phyloP scores from a whole-genome alignment of 331 rosid genomes.

The Rosa hybrid region DNA sequence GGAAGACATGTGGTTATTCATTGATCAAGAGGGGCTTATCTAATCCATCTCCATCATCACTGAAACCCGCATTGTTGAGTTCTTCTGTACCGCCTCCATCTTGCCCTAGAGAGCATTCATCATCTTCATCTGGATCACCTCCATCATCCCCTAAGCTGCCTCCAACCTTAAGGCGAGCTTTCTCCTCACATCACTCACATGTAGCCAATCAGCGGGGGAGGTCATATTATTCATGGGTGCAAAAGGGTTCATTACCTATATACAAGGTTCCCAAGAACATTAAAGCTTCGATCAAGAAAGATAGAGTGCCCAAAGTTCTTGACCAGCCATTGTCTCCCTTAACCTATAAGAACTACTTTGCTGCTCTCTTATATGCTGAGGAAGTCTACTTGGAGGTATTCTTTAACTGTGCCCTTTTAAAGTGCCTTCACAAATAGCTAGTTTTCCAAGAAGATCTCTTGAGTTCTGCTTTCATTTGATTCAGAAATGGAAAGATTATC shows the following conservation, averaged over 20 bases:
- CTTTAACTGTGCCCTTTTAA: not conserved
- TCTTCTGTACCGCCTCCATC: not conserved
- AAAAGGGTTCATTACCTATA: constrained; percentile 22
- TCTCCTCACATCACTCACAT: not conserved
- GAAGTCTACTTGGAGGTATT: constrained; percentile 37
- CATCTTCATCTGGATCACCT: not conserved
- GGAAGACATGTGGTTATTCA: not conserved
- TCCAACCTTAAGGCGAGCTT: constrained; percentile 13
- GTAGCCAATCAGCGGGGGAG: not conserved
- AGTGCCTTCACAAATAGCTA: not conserved
- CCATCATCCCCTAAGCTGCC: constrained; percentile 17
- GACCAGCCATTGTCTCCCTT: constrained; percentile 24
- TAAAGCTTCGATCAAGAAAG: constrained; percentile 30
- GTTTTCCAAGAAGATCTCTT: not conserved
- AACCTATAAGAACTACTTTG: constrained; percentile 34
- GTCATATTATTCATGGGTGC: constrained; percentile 9
- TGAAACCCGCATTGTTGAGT: not conserved
- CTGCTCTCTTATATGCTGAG: constrained; percentile 35
- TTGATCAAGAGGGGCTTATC: not conserved
- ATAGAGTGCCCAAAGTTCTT: constrained; percentile 31
- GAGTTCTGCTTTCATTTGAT: not conserved
- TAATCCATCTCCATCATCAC: not conserved
- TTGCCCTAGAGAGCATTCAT: not conserved
- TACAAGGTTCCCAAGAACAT: constrained; percentile 30
- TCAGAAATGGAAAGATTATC: constrained; percentile 36